Conservation (phyloP, 1,139 yeast genomes). For the Geotrichum restrictum region DNA sequence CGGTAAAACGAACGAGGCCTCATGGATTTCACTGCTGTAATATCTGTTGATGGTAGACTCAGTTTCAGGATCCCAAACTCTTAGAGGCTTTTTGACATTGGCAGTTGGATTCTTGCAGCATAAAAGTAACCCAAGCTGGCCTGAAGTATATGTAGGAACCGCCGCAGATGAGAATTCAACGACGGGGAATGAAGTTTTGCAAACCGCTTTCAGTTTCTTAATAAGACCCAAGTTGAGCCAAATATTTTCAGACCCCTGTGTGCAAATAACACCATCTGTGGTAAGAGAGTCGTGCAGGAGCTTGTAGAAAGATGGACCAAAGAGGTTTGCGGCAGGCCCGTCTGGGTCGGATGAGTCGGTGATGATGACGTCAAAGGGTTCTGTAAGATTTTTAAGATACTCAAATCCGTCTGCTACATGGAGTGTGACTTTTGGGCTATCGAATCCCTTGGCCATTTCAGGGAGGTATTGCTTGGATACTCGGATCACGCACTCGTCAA, state of each 20-base stretch:
- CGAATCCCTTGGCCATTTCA: conserved; percentile 72
- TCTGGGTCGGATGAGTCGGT: conserved; percentile 96
- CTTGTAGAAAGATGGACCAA: conserved; percentile 82
- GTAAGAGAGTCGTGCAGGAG: conserved; percentile 75
- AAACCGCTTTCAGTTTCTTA: conserved; percentile 67
- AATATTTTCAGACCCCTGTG: conserved; percentile 82
- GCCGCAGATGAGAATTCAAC: conserved; percentile 85
- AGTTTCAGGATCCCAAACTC: conserved; percentile 59
- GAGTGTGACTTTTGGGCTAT: conserved; percentile 75
- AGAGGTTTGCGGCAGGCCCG: conserved; percentile 89
- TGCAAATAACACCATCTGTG: conserved; percentile 80
- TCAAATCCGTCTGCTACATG: conserved; percentile 91
- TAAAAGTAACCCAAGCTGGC: conserved; percentile 92
- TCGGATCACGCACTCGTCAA: conserved; percentile 83
- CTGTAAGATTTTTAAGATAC: conserved; percentile 70
- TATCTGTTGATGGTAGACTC: conserved; percentile 67
- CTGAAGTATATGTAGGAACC: conserved; percentile 91
- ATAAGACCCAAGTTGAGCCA: conserved; percentile 84
- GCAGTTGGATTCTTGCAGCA: conserved; percentile 70
- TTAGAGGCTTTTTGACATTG: conserved; percentile 61
- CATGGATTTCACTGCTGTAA: conserved; percentile 75
- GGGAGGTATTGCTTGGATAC: conserved; percentile 81
- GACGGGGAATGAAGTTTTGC: conserved; percentile 76
- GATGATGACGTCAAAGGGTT: conserved; percentile 76
- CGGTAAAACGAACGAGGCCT: conserved; percentile 83